phyloP scores from a whole-genome alignment of 176 grass and related monocot genomes.

The Rhynchospora tenuis region DNA sequence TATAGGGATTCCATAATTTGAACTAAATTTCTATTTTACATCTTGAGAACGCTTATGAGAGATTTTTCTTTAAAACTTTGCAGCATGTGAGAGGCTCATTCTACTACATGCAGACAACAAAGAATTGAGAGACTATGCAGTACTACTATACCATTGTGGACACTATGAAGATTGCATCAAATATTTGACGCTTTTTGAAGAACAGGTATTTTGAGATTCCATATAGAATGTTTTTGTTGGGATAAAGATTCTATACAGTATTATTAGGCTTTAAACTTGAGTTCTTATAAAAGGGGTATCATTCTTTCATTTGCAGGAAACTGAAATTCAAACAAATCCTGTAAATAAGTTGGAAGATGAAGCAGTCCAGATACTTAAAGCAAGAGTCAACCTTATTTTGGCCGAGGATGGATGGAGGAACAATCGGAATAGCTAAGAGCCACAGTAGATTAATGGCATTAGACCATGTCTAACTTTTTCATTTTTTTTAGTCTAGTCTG shows the following conservation, averaged over 20 bases:
- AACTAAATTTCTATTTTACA: too few relatives aligned
- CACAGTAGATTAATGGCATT: constrained; percentile 43
- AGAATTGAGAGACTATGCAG: constrained; percentile 80
- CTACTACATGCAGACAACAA: constrained; percentile 33
- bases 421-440: constrained; percentile 67
- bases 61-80: neutral
- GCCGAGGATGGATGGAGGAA: constrained; percentile 70
- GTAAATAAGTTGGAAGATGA: constrained; percentile 51
- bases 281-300: too few relatives aligned
- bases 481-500: constrained; percentile 5
- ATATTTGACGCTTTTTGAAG: constrained; percentile 52
- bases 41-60: neutral
- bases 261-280: too few relatives aligned
- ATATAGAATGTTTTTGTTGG: too few relatives aligned
- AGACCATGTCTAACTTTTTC: neutral
- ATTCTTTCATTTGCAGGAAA: constrained; percentile 24
- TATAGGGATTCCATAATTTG: too few relatives aligned
- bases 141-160: constrained; percentile 80
- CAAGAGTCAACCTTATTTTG: constrained; percentile 49
- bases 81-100: constrained; percentile 76
- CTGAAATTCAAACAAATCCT: neutral
- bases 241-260: too few relatives aligned
- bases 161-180: constrained; percentile 71
- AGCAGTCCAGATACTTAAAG: constrained; percentile 38
- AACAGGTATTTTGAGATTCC: neutral